These are phyloP conservation scores for Vaccinium corymbosum DNA, from an alignment of 148 eudicot genomes.

Conservation along the genomic window DNA sequence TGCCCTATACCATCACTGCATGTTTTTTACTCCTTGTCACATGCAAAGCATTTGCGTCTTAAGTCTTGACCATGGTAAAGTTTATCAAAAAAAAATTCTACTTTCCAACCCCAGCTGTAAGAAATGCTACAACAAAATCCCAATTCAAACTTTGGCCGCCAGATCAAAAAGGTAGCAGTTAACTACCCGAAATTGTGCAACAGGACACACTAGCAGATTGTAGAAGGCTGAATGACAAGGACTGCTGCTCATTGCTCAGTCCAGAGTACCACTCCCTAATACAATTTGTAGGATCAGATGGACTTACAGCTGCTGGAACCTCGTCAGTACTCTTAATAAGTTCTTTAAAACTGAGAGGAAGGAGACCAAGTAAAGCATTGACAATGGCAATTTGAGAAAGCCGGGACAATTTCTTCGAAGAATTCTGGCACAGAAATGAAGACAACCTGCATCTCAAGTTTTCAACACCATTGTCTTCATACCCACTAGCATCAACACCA, in stretches of 20 bases:
- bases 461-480: constrained; percentile 43
- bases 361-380: constrained; percentile 36
- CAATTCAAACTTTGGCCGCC: not conserved
- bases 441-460: constrained; percentile 37
- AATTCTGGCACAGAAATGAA: constrained; percentile 27
- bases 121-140: not conserved
- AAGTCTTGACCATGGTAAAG: not conserved
- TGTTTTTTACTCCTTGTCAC: not conserved
- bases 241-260: constrained; percentile 34
- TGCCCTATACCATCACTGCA: not conserved
- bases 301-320: constrained; percentile 14
- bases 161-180: not conserved
- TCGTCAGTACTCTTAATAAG: constrained; percentile 22
- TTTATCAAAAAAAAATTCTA: not conserved
- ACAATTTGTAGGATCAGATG: constrained; percentile 17
- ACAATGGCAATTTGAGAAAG: constrained; percentile 30
- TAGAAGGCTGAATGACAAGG: constrained; percentile 27
- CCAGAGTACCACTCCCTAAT: constrained; percentile 40
- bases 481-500: constrained; percentile 56
- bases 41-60: not conserved
- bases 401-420: constrained; percentile 15
- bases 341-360: constrained; percentile 31
- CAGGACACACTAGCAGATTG: constrained; percentile 7
- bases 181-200: constrained; percentile 4
- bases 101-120: not conserved